Base-by-base conservation (phyloP, 768 basidiomycete genomes). In the Lentinus tigrinus region DNA sequence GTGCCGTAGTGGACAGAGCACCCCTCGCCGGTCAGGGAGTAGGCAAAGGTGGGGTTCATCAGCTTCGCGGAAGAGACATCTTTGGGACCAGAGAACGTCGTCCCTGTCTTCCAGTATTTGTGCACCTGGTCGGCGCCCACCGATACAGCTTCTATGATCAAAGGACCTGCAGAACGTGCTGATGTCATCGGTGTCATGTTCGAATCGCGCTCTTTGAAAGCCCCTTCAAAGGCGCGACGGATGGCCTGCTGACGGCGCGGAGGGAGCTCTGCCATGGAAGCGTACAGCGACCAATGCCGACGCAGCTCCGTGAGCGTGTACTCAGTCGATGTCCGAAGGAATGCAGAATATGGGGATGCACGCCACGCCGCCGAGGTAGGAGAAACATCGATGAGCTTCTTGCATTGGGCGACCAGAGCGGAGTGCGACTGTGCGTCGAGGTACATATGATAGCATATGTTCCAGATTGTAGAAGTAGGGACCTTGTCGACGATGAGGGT, bases 41-140 rank as follows among this genome's bases (percentile, higher is more conserved):
- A 79, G 0, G 73, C 71, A 49, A 81, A 81, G 0, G 78, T 78
- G 3, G 81, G 81, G 58, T 83, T 83, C 31, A 76, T 52, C 26
- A 72, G 56, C 4, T 63, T 74, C 2, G 73, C 70, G 5, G 60
- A 48, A 4, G 62, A 44, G 26, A 57, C 50, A 3, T 67, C 51
- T 4, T 55, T 58, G 1, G 57, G 44, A 19, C 63, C 56, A 16
- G 63, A 48, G 31, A 71, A 67, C 0, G 77, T 78, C 3, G 75
- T 70, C 2, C 81, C 81, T 0, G 74, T 73, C 44, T 70, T 68
- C 78, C 79, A 80, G 62, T 72, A 79, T n/a, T 67, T 64, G 9
- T 57, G 52, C 58, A 67, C 72, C 21, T 67, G 68, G 2, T 72
- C 61, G 16, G 44, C 21, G 16, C 34, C 13, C 3, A 27, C n/a